Percentiles rank a stretch among this genome's conserved stretches.
These are phyloP conservation scores for Lavandula angustifolia DNA, from an alignment of 257 asterid species.

Conservation along the genomic window DNA sequence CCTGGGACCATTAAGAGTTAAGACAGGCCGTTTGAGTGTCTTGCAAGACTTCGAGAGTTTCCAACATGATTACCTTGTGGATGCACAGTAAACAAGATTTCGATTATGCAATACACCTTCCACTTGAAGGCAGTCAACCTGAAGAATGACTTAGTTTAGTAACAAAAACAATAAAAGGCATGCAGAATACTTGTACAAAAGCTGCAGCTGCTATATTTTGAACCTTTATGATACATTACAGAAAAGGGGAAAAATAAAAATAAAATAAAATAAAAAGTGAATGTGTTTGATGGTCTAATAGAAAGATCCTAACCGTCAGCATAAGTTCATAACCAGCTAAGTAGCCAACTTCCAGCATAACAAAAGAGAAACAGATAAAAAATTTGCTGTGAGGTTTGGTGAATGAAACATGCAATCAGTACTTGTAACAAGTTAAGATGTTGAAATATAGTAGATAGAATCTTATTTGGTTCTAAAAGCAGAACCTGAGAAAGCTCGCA, in stretches of 20 bases:
- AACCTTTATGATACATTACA: conserved; percentile 25
- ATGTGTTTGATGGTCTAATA: conserved; percentile 10
- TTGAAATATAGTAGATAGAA: conserved; percentile 6
- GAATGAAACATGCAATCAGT: background rate
- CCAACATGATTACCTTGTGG: conserved; percentile 69
- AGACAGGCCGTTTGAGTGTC: no score
- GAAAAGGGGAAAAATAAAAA: no score
- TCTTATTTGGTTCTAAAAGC: background rate
- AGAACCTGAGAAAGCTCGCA: conserved; percentile 1
- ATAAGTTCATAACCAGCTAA: conserved; percentile 3
- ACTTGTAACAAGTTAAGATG: background rate
- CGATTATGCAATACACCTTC: conserved; percentile 91
- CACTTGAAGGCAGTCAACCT: conserved; percentile 98
- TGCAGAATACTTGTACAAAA: conserved; percentile 12
- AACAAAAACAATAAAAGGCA: conserved; percentile 16
- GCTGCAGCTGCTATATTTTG: conserved; percentile 18
- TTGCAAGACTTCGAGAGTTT: conserved; percentile 2
- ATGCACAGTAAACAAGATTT: conserved; percentile 94
- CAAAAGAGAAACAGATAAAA: background rate
- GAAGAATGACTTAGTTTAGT: conserved; percentile 30
- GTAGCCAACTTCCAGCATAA: background rate
- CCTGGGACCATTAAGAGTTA: no score
- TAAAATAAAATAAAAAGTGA: no score
- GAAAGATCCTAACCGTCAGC: background rate
- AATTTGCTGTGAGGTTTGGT: background rate